Percentiles rank a stretch among this genome's conserved stretches.
These are phyloP conservation scores for Lecanoromycetidae sp. DNA, from an alignment of 2,329 filamentous ascomycete genomes.

Conservation along the genomic window DNA sequence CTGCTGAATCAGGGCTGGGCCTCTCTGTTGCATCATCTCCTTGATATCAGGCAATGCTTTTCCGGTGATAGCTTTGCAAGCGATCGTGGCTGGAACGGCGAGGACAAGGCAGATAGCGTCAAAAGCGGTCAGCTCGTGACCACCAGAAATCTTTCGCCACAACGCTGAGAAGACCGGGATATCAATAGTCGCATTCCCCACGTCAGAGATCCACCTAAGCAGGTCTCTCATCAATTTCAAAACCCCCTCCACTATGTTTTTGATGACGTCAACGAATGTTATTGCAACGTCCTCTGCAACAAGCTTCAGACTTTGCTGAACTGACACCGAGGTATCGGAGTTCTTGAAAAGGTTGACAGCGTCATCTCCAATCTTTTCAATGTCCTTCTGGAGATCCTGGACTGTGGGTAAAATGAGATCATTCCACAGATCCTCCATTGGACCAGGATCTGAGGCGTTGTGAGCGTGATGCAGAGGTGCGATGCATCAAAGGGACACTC, in stretches of 20 bases:
- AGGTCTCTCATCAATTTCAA: not conserved
- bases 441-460: not conserved
- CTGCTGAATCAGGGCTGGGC: too few relatives aligned
- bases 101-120: not conserved
- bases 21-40: too few relatives aligned
- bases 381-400: not conserved
- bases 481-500: not conserved
- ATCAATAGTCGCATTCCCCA: not conserved
- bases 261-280: not conserved
- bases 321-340: not conserved
- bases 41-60: not conserved
- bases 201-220: not conserved
- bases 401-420: not conserved
- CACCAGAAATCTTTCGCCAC: not conserved
- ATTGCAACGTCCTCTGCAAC: not conserved
- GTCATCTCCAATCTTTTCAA: not conserved
- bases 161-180: not conserved
- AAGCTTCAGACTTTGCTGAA: not conserved
- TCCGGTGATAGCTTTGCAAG: not conserved
- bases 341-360: not conserved
- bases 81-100: not conserved
- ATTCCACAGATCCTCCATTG: not conserved
- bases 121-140: not conserved
- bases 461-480: not conserved
- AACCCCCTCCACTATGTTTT: not conserved